Evolutionary conservation across 345 rosid species (phyloP).

Genomic region (Firmiana major): DNA sequence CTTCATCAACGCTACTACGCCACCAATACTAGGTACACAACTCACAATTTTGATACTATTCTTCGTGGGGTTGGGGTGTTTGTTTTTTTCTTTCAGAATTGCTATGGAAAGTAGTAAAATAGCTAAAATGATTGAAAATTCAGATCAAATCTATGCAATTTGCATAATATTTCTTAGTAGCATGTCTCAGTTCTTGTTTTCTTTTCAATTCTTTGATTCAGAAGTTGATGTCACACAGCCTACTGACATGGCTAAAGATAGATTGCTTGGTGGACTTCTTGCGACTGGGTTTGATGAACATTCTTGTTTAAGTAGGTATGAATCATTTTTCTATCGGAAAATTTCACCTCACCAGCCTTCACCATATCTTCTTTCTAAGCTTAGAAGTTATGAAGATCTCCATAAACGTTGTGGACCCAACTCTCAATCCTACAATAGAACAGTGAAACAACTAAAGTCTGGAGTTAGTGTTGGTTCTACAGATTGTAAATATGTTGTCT

Average conservation of each 20-base stretch:
- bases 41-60: background rate
- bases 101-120: too few species aligned
- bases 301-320: conserved; percentile 53
- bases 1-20: conserved; percentile 30
- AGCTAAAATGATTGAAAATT: background rate
- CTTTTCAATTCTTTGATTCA: conserved; percentile 10
- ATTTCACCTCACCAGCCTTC: conserved; percentile 51
- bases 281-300: conserved; percentile 47
- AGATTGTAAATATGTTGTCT: conserved; percentile 60
- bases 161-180: background rate
- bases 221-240: conserved; percentile 24
- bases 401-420: conserved; percentile 61
- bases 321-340: conserved; percentile 46
- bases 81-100: too few species aligned
- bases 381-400: conserved; percentile 54
- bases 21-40: background rate
- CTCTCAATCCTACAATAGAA: conserved; percentile 36
- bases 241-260: conserved; percentile 19
- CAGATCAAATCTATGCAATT: background rate
- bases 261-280: conserved; percentile 51
- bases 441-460: conserved; percentile 30
- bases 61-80: too few species aligned
- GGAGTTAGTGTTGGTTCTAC: conserved; percentile 16
- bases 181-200: background rate
- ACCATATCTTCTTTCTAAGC: conserved; percentile 51